Percentiles rank a stretch among this genome's conserved stretches.
These are phyloP conservation scores for Periconia sp. DNA, from an alignment of 2,329 filamentous ascomycete species.

Conservation along the genomic window DNA sequence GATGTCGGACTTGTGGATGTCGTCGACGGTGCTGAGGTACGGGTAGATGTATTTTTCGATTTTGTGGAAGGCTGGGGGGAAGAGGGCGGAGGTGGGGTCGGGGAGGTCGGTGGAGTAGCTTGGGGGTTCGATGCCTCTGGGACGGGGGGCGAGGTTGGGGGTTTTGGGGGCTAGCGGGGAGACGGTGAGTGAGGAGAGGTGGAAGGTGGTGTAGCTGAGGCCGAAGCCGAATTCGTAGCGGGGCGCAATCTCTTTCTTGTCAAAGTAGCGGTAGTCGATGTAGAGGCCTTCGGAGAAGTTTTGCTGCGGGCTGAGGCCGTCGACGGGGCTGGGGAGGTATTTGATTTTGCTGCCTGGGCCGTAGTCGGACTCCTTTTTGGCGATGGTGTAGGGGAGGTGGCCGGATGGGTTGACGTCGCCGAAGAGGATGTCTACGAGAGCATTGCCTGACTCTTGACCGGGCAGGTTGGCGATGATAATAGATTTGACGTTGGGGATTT, in stretches of 20 bases:
- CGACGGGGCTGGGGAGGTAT: slow-evolving; percentile 61
- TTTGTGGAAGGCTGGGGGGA: slow-evolving; percentile 61
- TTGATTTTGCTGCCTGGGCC: slow-evolving; percentile 71
- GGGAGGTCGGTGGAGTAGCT: slow-evolving; percentile 59
- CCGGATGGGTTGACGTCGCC: slow-evolving; percentile 47
- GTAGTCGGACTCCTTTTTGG: slow-evolving; percentile 72
- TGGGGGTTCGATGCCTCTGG: slow-evolving; percentile 41
- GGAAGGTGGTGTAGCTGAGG: slow-evolving; percentile 77
- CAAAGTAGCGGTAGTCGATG: slow-evolving; percentile 88
- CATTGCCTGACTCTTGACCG: slow-evolving; percentile 54
- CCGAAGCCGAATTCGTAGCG: slow-evolving; percentile 87
- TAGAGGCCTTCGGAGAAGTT: slow-evolving; percentile 82
- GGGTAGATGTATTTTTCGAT: slow-evolving; percentile 74
- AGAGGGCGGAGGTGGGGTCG: slow-evolving; percentile 58
- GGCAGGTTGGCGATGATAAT: slow-evolving; percentile 79
- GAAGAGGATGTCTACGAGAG: slow-evolving; percentile 44
- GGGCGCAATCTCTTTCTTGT: slow-evolving; percentile 72
- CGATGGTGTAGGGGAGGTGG: slow-evolving; percentile 57
- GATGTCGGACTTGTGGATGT: slow-evolving; percentile 47
- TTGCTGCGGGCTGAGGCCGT: slow-evolving; percentile 71
- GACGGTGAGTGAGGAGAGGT: slow-evolving; percentile 58
- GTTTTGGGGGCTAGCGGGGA: slow-evolving; percentile 49
- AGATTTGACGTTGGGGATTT: slow-evolving; percentile 74
- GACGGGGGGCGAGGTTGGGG: slow-evolving; percentile 31
- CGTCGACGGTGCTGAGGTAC: slow-evolving; percentile 59